These are phyloP conservation scores for Lolium perenne DNA, from an alignment of 176 grass and related monocot species.

Conservation along the genomic window DNA sequence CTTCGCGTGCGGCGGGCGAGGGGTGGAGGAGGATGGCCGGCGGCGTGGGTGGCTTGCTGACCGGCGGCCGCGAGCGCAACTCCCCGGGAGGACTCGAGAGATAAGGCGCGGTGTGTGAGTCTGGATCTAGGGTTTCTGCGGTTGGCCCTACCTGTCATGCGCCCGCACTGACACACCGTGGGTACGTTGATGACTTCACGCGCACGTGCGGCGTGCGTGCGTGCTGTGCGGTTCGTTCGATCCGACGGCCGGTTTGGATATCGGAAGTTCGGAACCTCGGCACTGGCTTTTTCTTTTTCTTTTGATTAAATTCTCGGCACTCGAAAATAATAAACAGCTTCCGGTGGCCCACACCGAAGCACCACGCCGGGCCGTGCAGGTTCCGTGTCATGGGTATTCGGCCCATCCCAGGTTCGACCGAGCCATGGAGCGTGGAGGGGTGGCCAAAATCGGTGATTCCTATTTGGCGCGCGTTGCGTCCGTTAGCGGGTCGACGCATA, in stretches of 20 bases:
- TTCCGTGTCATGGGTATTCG: no score
- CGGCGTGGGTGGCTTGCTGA: neutral
- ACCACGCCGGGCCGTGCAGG: no score
- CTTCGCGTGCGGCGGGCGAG: neutral
- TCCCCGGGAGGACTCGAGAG: neutral
- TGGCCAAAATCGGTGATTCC: no score
- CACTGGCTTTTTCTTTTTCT: no score
- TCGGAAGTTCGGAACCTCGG: neutral
- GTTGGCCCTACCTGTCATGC: neutral
- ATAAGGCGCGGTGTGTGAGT: neutral
- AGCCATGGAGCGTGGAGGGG: no score
- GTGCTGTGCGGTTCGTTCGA: neutral
- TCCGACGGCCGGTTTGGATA: neutral
- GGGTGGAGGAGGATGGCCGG: neutral
- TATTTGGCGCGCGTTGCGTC: no score
- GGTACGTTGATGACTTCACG: neutral
- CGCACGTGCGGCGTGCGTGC: neutral
- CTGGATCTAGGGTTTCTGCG: conserved; percentile 18
- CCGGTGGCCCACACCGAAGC: no score
- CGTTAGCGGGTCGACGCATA: no score
- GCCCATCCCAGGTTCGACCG: no score
- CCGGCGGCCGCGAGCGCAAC: neutral
- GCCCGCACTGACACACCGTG: neutral
- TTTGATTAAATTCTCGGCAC: no score
- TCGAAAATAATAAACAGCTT: no score